Percentiles rank a stretch among this genome's conserved stretches.
phyloP scores from a whole-genome alignment of 495 filamentous ascomycete species.

The Trypethelium eluteriae region DNA sequence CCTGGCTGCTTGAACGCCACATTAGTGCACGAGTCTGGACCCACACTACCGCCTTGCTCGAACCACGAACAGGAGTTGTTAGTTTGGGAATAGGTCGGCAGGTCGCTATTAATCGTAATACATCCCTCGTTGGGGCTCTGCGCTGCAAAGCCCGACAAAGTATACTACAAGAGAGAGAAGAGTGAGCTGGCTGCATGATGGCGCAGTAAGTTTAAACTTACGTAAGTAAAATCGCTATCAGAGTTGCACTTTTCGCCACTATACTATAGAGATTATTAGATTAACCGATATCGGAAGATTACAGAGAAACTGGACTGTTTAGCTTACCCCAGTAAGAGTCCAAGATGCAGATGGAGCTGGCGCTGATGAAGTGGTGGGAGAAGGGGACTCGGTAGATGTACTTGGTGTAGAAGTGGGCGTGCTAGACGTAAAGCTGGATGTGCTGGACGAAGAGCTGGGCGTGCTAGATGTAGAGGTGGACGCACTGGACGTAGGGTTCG shows the following conservation, averaged over 20 bases:
- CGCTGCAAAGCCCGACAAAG: not conserved
- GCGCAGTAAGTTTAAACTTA: no score
- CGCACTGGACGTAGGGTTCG: not conserved
- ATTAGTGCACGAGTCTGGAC: conserved; percentile 5
- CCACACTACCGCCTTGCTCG: not conserved
- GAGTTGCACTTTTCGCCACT: not conserved
- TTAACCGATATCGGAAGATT: no score
- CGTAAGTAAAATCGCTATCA: not conserved
- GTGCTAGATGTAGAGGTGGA: conserved; percentile 5
- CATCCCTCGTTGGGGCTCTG: not conserved
- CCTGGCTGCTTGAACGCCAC: conserved; percentile 1
- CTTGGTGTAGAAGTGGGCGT: no score
- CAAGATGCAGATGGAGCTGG: not conserved
- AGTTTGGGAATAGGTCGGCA: conserved; percentile 1
- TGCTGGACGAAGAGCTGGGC: not conserved
- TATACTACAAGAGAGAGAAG: not conserved
- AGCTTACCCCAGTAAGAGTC: not conserved
- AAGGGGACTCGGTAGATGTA: not conserved
- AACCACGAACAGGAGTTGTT: not conserved
- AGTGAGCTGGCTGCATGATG: no score
- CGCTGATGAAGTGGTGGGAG: not conserved
- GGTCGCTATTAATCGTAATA: not conserved
- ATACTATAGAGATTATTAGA: not conserved
- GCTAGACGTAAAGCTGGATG: not conserved
- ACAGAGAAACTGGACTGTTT: no score